These are phyloP conservation scores for Hericium alpestre DNA, from an alignment of 768 basidiomycete genomes.

Conservation along the genomic window DNA sequence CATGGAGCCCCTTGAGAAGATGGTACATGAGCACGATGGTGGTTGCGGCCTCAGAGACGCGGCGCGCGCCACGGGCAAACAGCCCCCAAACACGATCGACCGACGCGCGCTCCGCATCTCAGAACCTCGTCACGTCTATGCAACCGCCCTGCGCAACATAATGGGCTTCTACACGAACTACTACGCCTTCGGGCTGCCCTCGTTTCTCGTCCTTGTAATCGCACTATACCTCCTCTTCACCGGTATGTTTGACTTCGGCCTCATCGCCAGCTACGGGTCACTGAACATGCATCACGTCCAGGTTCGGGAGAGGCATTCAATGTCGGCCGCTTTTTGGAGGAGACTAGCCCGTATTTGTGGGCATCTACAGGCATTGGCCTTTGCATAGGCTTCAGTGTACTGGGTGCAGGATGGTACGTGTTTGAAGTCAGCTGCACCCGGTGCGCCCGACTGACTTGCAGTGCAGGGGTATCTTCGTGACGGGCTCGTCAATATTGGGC, in stretches of 20 bases:
- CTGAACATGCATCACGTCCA: slow-evolving; percentile 20
- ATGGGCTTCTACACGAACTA: slow-evolving; percentile 33
- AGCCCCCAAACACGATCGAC: neutral
- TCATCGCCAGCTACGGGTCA: neutral
- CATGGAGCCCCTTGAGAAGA: slow-evolving; percentile 83
- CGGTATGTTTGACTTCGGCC: slow-evolving; percentile 31
- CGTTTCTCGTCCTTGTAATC: slow-evolving; percentile 51
- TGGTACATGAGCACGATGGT: slow-evolving; percentile 64
- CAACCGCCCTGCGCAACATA: slow-evolving; percentile 6
- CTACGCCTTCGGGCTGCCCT: slow-evolving; percentile 59
- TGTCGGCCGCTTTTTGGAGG: slow-evolving; percentile 86
- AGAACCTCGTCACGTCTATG: neutral
- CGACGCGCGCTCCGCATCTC: neutral
- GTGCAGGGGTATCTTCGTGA: slow-evolving; percentile 91
- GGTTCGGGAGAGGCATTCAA: slow-evolving; percentile 90
- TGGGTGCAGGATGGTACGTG: slow-evolving; percentile 90
- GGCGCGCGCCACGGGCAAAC: neutral
- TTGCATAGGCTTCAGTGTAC: slow-evolving; percentile 86
- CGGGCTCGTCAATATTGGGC: slow-evolving; percentile 92
- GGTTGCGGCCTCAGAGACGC: slow-evolving; percentile 1
- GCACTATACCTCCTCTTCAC: slow-evolving; percentile 87
- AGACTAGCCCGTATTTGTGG: slow-evolving; percentile 91
- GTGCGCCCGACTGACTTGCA: neutral
- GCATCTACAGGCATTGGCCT: slow-evolving; percentile 83
- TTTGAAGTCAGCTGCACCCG: neutral